Evolutionary conservation across 306 rosid species (phyloP).

Genomic region (Myrica gale): DNA sequence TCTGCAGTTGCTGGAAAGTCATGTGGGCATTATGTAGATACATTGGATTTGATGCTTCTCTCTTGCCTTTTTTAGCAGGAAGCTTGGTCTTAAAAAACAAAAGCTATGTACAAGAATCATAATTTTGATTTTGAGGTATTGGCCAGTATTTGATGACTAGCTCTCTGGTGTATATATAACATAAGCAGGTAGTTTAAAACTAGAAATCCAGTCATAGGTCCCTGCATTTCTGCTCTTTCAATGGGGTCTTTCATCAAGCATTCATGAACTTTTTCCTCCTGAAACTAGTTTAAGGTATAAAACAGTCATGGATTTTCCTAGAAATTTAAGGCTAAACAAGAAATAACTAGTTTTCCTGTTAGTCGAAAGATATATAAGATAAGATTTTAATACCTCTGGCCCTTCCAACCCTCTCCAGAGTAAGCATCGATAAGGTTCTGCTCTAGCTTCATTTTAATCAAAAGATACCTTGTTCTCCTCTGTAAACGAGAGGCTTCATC

Average conservation of each 20-base stretch:
- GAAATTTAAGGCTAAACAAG: neutral
- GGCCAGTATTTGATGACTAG: too few relatives aligned
- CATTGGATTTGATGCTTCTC: too few relatives aligned
- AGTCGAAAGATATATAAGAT: conserved; percentile 4
- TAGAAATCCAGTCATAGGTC: neutral
- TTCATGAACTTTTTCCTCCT: neutral
- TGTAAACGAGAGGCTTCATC: conserved; percentile 81
- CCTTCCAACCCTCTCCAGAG: conserved; percentile 95
- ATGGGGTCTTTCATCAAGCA: neutral
- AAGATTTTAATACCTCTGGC: conserved; percentile 64
- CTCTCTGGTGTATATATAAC: neutral
- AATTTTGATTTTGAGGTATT: too few relatives aligned
- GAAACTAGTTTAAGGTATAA: neutral
- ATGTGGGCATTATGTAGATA: too few relatives aligned
- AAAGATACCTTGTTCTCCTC: conserved; percentile 76
- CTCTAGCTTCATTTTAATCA: conserved; percentile 79
- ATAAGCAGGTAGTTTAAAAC: conserved; percentile 2
- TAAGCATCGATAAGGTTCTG: conserved; percentile 96
- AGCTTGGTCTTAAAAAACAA: too few relatives aligned
- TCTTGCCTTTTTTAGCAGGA: too few relatives aligned
- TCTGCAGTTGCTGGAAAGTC: too few relatives aligned
- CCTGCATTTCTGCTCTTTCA: neutral
- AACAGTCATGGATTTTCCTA: neutral
- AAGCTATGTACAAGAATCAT: too few relatives aligned
- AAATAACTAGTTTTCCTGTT: neutral